phyloP scores from a whole-genome alignment of 371 early-diverging fungal species.

The Lichtheimia ornata region DNA sequence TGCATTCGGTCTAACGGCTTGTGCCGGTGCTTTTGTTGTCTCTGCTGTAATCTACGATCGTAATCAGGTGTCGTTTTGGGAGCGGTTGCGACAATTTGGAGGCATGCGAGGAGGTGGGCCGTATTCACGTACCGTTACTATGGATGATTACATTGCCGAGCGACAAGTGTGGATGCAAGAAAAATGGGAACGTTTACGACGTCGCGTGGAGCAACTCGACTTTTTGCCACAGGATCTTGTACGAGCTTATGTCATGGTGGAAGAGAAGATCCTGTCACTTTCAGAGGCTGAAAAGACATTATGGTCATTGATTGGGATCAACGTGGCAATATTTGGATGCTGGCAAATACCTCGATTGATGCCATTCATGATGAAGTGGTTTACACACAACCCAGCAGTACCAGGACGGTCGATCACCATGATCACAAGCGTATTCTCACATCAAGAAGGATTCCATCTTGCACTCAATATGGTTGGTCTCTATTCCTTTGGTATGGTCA shows the following conservation, averaged over 20 bases:
- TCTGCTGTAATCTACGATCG: slow-evolving; percentile 24
- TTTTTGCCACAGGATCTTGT: slow-evolving; percentile 47
- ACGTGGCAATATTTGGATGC: slow-evolving; percentile 66
- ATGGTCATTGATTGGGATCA: slow-evolving; percentile 65
- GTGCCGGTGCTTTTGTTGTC: slow-evolving; percentile 17
- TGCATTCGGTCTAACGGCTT: slow-evolving; percentile 16
- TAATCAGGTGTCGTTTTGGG: slow-evolving; percentile 29
- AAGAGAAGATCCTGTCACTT: slow-evolving; percentile 41
- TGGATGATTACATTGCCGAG: slow-evolving; percentile 9
- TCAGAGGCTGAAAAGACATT: slow-evolving; percentile 56
- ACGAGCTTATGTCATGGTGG: slow-evolving; percentile 41
- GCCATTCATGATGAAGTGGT: slow-evolving; percentile 70
- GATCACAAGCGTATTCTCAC: slow-evolving; percentile 69
- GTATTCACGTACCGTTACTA: slow-evolving; percentile 11
- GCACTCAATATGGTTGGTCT: slow-evolving; percentile 72
- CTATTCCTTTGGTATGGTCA: slow-evolving; percentile 58
- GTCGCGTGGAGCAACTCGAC: slow-evolving; percentile 14
- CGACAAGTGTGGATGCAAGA: slow-evolving; percentile 14
- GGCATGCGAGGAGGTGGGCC: neutral
- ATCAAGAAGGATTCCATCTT: slow-evolving; percentile 64
- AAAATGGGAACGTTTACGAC: slow-evolving; percentile 11
- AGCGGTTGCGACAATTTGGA: slow-evolving; percentile 12
- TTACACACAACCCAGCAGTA: slow-evolving; percentile 64
- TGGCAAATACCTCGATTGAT: slow-evolving; percentile 69
- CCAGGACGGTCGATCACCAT: slow-evolving; percentile 62